Base-by-base conservation (phyloP, 2,329 filamentous ascomycete genomes). In the Diaporthe velutina region DNA sequence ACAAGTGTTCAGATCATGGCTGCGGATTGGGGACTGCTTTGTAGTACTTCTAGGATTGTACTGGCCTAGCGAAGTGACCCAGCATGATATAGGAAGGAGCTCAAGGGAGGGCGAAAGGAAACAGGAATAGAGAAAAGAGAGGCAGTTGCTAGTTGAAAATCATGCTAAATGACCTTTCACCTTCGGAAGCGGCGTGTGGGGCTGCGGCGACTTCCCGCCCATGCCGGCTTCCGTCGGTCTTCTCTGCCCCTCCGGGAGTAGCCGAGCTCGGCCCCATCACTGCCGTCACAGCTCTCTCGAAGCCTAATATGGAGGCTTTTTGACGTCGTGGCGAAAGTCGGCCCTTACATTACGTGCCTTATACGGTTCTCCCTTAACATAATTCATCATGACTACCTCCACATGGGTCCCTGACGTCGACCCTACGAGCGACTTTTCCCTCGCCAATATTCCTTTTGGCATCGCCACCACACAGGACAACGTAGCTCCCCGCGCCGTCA, bases 391-490 rank as follows among this genome's bases (percentile, higher is more conserved):
- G 74, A 17, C 68, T 2, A 48, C 54, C 74, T 42, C 58, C 15
- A 80, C 81, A 2, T 82, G 81, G 81, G 78, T 81, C 12, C 76
- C 78, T 12, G 74, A 75, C 42, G 75, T 80, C 61, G 85, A 86
- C 22, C 73, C 79, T 70, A 85, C 86, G 73, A 92, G 90, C 73
- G 91, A 92, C 79, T 95, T 95, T 84, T 94, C 93, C 17, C 86
- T 95, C 67, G 88, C 90, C 77, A 95, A 95, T 81, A 91, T 95
- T 71, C 93, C 93, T 1, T 95, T 95, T 79, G 93, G 93, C 76
- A 91, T 95, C 83, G 93, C 95, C 79, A 91, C 89, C 58, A 92
- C 90, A 13, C 78, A 84, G 25, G 76, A 74, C 61, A 81, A 73
- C 83, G 85, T 3, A 84, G 84, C 48, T 77, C 85, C 45, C 82